Conservation (phyloP, 495 filamentous ascomycete genomes). For the Evernia prunastri region DNA sequence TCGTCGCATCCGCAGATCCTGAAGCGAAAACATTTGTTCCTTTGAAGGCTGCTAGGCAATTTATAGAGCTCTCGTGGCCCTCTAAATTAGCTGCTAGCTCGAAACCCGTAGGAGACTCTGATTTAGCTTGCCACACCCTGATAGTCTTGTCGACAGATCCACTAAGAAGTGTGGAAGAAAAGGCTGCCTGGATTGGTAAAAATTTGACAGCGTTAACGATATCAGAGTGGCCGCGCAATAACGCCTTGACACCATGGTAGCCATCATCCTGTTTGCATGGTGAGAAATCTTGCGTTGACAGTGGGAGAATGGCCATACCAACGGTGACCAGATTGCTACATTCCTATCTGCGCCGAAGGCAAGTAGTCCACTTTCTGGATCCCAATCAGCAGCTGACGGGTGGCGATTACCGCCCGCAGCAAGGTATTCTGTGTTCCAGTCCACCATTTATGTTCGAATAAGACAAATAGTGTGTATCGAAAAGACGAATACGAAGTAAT, state of each 20-base stretch:
- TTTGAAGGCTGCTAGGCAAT: constrained; percentile 59
- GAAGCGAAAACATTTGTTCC: constrained; percentile 55
- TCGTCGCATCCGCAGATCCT: constrained; percentile 74
- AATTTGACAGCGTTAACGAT: constrained; percentile 82
- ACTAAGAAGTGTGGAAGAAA: constrained; percentile 56
- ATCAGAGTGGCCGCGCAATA: constrained; percentile 77
- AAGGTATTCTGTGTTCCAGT: constrained; percentile 54
- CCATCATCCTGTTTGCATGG: constrained; percentile 38
- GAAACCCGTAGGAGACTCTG: constrained; percentile 30
- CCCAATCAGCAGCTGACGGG: constrained; percentile 86
- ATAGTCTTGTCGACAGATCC: constrained; percentile 78
- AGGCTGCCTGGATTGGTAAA: constrained; percentile 46
- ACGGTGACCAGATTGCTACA: constrained; percentile 80
- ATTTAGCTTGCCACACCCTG: constrained; percentile 56
- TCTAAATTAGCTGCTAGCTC: constrained; percentile 43
- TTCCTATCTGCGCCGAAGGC: constrained; percentile 88
- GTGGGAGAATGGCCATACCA: constrained; percentile 42
- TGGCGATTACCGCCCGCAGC: constrained; percentile 87
- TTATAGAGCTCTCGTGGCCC: constrained; percentile 69
- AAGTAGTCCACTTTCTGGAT: constrained; percentile 58
- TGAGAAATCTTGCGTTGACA: constrained; percentile 9
- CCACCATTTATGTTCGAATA: constrained; percentile 34
- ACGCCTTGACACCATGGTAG: constrained; percentile 52
- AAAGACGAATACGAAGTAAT: background rate
- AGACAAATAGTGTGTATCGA: background rate